Conservation (phyloP, 352 stramenopile species). For the Phytopythium sindhum region DNA sequence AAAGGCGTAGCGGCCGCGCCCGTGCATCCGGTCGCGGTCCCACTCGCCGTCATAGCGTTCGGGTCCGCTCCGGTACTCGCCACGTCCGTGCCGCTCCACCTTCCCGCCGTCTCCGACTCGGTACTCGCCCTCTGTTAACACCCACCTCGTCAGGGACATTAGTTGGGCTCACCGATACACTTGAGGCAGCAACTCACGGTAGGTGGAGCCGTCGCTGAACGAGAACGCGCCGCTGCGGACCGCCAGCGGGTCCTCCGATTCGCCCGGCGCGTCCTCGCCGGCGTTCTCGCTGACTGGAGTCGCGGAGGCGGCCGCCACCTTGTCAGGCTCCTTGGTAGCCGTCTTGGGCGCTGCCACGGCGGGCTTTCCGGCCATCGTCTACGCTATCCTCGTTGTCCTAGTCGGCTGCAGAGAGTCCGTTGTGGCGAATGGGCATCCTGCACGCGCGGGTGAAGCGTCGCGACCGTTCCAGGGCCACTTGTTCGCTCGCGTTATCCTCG, state of each 20-base stretch:
- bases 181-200: no score
- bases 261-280: conserved; percentile 24
- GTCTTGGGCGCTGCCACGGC: conserved; percentile 6
- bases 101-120: conserved; percentile 21
- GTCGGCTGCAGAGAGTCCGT: not conserved
- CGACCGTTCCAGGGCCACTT: not conserved
- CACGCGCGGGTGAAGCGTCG: not conserved
- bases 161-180: no score
- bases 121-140: conserved; percentile 50
- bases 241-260: conserved; percentile 32
- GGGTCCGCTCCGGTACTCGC: conserved; percentile 42
- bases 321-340: conserved; percentile 13
- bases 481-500: not conserved
- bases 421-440: not conserved
- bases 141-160: not conserved
- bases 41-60: conserved; percentile 68
- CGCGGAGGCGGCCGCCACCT: conserved; percentile 13
- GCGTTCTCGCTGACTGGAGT: conserved; percentile 9
- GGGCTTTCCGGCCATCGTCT: conserved; percentile 6
- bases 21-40: conserved; percentile 68
- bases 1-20: conserved; percentile 55
- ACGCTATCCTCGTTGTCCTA: not conserved
- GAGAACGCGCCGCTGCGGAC: conserved; percentile 53
- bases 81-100: conserved; percentile 50
- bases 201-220: conserved; percentile 63